A percentile compares a stretch with the other conserved stretches of the same genome.
Evolutionary conservation across 163 green algal species (phyloP).

Genomic region (Scenedesmus sp.): DNA sequence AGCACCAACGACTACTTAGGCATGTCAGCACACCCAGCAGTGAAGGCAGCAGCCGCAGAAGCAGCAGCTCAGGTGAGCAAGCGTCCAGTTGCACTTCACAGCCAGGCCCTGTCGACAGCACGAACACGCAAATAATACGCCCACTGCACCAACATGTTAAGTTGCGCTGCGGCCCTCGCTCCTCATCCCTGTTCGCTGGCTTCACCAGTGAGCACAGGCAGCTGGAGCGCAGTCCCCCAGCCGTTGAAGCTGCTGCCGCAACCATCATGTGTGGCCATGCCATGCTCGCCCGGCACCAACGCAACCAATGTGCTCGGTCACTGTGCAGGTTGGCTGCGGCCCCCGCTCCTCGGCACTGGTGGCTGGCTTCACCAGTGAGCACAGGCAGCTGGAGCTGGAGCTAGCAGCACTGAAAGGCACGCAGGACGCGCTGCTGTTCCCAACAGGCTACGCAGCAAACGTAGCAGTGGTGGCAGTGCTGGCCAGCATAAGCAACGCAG

Average conservation of each 20-base stretch:
- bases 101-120: not conserved
- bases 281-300: not conserved
- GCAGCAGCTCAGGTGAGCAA: conserved; percentile 59
- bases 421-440: conserved; percentile 34
- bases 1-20: conserved; percentile 96
- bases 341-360: not conserved
- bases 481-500: not conserved
- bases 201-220: not conserved
- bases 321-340: not conserved
- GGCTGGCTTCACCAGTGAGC: conserved; percentile 31
- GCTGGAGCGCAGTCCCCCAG: no score
- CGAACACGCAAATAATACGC: no score
- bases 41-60: conserved; percentile 73
- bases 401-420: conserved; percentile 27
- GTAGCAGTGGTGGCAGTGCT: conserved; percentile 3
- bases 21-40: conserved; percentile 83
- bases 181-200: not conserved
- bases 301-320: not conserved
- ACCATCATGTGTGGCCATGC: not conserved
- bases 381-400: conserved; percentile 31
- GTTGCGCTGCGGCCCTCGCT: no score
- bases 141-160: no score
- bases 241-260: no score
- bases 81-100: not conserved
- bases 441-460: conserved; percentile 33